Percentiles rank a stretch among this genome's conserved stretches.
phyloP scores from a whole-genome alignment of 257 asterid species.

The Euphrasia confusa region DNA sequence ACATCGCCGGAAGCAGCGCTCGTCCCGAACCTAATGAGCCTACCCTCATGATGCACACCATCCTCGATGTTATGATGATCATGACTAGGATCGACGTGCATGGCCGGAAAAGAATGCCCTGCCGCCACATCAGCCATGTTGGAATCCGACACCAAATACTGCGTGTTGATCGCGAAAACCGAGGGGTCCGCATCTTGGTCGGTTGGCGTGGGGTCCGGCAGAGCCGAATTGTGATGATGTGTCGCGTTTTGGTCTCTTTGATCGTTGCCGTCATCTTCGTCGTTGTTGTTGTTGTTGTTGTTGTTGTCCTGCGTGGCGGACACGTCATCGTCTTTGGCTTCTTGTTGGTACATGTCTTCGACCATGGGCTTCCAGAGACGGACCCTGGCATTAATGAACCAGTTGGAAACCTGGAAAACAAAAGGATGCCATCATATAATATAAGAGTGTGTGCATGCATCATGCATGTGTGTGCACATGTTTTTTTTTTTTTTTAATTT shows the following conservation, averaged over 20 bases:
- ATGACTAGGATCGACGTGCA: slow-evolving; percentile 25
- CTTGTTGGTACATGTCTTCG: slow-evolving; percentile 98
- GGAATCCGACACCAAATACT: slow-evolving; percentile 36
- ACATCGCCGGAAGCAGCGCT: slow-evolving; percentile 73
- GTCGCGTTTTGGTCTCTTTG: slow-evolving; percentile 73
- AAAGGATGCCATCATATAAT: not conserved
- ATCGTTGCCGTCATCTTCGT: too few relatives aligned
- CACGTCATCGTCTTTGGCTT: slow-evolving; percentile 55
- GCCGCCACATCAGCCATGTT: slow-evolving; percentile 1
- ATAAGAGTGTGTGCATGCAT: slow-evolving; percentile 20
- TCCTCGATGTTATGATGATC: slow-evolving; percentile 25
- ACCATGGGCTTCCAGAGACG: slow-evolving; percentile 99
- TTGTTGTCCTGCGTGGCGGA: slow-evolving; percentile 20
- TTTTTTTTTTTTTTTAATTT: not conserved
- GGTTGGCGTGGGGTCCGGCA: slow-evolving; percentile 28
- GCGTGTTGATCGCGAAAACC: slow-evolving; percentile 47
- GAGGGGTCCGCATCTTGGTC: slow-evolving; percentile 54
- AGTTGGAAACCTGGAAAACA: slow-evolving; percentile 81
- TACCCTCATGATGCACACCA: slow-evolving; percentile 45
- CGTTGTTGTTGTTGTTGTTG: not conserved
- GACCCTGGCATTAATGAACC: slow-evolving; percentile 99
- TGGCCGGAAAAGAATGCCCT: slow-evolving; percentile 28
- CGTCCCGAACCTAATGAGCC: slow-evolving; percentile 65
- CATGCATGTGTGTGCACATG: not conserved
- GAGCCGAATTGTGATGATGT: slow-evolving; percentile 19